These are phyloP conservation scores for Xylaria sp. DNA, from an alignment of 2,329 filamentous ascomycete species.

Conservation along the genomic window DNA sequence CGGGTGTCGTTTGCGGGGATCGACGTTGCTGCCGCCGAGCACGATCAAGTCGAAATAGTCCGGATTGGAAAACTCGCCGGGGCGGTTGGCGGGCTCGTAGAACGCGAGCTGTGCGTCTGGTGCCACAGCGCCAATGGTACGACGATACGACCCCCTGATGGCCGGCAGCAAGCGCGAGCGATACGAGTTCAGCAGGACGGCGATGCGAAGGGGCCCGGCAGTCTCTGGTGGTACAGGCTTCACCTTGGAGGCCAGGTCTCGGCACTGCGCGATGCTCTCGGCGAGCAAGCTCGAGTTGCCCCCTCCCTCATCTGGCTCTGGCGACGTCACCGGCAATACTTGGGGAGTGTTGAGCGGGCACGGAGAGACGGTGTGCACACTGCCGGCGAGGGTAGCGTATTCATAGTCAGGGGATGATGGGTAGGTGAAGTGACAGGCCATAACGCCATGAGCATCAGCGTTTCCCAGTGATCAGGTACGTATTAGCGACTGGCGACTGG, in stretches of 20 bases:
- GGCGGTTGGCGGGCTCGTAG: slow-evolving; percentile 53
- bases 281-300: slow-evolving; percentile 3
- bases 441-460: slow-evolving; percentile 18
- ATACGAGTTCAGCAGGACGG: slow-evolving; percentile 54
- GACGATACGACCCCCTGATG: slow-evolving; percentile 52
- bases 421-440: background rate
- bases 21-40: slow-evolving; percentile 56
- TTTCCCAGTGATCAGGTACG: background rate
- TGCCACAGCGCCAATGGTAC: slow-evolving; percentile 49
- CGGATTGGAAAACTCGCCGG: slow-evolving; percentile 52
- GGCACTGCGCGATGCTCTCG: slow-evolving; percentile 3
- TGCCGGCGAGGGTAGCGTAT: slow-evolving; percentile 13
- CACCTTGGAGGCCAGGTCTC: slow-evolving; percentile 18
- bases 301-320: slow-evolving; percentile 2
- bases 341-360: slow-evolving; percentile 26
- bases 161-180: slow-evolving; percentile 51
- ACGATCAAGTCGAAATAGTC: slow-evolving; percentile 56
- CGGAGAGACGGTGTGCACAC: slow-evolving; percentile 13
- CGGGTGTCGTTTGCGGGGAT: slow-evolving; percentile 53
- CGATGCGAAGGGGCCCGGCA: slow-evolving; percentile 46
- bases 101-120: slow-evolving; percentile 49
- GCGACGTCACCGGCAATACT: background rate
- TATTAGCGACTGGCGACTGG: too few species aligned
- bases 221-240: background rate
- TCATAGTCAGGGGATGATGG: background rate